Evolutionary conservation across 179 eudicot species (phyloP), one percentile per base, ranked within the genome.

Genomic region (Silene vulgaris): DNA sequence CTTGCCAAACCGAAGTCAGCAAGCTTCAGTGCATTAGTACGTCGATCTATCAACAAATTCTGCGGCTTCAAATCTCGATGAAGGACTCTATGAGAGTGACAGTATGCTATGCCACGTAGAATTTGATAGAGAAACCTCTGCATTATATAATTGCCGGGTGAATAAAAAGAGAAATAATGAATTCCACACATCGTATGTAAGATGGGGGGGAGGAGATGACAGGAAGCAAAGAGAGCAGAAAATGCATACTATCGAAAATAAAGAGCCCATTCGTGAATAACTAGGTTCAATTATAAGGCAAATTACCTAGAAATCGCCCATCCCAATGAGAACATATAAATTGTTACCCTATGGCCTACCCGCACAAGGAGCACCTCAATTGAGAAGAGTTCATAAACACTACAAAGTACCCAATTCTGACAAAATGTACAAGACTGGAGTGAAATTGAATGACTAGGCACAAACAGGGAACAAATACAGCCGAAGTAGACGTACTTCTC

Each of bases 1-100:
- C 99, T 92, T 64, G 97, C 97, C 83, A 95, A 78, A 71, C 99
- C 97, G 84, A 95, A 95, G 81, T 95, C 99, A 52, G 99, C 99
- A 80, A 95, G 97, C 82, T 95, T 95, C 61, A 95, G 83, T 29
- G 91, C 90, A 86, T 95, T 95, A 60, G 89, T 95, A 70, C 89
- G 86, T 28, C 89, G 89, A 78, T 95, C 99, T 78, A 95, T 92
- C 87, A 95, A 82, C 85, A 95, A 76, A 85, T 92, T 95, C 79
- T 92, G 96, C 65, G 99, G 99, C 86, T 95, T 95, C 82, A 95
- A 76, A 77, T 95, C 97, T 74, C 97, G 86, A 78, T 92, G 99
- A 68, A 95, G 96, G 81, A 95, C 96, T 85, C 97, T 87, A 74
- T 92, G 99, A 40, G 97, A 95, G 83, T 95, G 99, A 82, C 99